Conservation (phyloP, 1,139 yeast genomes). For the Geotrichum carabidarum region DNA sequence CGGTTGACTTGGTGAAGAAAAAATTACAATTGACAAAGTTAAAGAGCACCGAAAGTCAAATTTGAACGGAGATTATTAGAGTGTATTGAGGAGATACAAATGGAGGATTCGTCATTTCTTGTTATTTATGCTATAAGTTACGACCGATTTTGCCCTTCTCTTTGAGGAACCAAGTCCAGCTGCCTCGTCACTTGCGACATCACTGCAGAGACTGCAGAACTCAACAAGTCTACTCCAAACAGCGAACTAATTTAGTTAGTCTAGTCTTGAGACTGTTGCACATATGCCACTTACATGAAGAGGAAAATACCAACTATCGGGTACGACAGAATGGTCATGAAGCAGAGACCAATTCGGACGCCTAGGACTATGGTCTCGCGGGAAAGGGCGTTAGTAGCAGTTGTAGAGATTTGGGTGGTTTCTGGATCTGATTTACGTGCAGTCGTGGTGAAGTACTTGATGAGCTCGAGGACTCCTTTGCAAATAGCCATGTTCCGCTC, state of each 20-base stretch:
- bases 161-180: no score
- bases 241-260: background rate
- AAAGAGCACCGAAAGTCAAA: no score
- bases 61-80: no score
- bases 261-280: no score
- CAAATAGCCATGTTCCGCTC: background rate
- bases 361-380: background rate
- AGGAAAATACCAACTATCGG: slow-evolving; percentile 1
- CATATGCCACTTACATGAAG: slow-evolving; percentile 1
- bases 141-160: no score
- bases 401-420: no score
- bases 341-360: background rate
- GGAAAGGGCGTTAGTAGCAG: background rate
- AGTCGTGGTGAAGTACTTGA: background rate
- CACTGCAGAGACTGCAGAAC: background rate
- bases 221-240: background rate
- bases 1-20: no score
- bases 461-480: background rate
- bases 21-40: no score
- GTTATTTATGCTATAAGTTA: no score
- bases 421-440: background rate
- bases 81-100: no score
- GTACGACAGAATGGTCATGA: background rate
- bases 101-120: no score
- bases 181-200: no score